Evolutionary conservation across 192 early-diverging fungal species (phyloP), one percentile per base, ranked within the genome.

Genomic region (Phlyctochytrium planicorne): DNA sequence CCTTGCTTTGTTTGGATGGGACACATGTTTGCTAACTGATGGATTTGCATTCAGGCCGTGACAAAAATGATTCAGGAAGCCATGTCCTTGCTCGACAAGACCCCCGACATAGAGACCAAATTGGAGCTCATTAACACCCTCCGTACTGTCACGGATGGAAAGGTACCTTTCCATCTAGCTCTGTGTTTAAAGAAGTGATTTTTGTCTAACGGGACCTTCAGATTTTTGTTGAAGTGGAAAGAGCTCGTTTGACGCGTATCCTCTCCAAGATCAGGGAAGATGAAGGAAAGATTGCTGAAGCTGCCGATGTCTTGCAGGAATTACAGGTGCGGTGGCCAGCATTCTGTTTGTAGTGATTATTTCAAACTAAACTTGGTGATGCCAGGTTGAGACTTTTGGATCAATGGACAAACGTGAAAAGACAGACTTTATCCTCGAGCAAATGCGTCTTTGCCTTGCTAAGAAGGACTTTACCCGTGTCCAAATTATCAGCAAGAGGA

Each of bases 361-460:
- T 35, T 61, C 33, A 6, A 1, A 3, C 32, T 14, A 23, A 25
- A 36, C 68, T 25, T 65, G 1, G n/a, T n/a, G n/a, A n/a, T n/a
- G n/a, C n/a, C 69, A 89, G 88, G 94, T 97, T 12, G 97, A 99
- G 80, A 99, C 97, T 2, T 98, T 93, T 77, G 97, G 97, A 30
- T 96, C 94, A 23, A 98, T 99, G 96, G 95, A 98, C 64, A 90
- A 91, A 73, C 89, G 95, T 53, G 97, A 99, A 78, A 99, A 99
- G 84, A 96, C 94, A 0, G 95, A 97, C 68, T 99, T 99, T 76
- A 96, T 99, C 71, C 76, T 99, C 34, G 96, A 98, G 78, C 97
- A 99, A 77, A 96, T 99, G 91, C 89, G 97, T 34, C 83, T 99
- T 34, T 91, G 90, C 66, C 75, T 99, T 47, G 90, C 91, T 34